phyloP scores from a whole-genome alignment of 169 alveolate species.

The Plasmodium gonderi region DNA sequence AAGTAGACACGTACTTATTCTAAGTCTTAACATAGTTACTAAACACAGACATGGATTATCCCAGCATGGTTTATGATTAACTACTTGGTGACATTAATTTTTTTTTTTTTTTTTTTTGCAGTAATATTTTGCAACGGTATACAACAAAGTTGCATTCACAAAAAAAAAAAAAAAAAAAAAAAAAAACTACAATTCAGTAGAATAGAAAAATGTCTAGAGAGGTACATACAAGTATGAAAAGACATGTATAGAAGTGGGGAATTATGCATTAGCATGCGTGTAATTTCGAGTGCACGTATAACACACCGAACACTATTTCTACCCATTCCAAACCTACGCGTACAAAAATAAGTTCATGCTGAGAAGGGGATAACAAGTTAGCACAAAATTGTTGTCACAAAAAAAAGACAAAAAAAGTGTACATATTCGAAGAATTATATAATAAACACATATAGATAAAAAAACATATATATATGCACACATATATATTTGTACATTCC shows the following conservation, averaged over 20 bases:
- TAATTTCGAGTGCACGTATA: not conserved
- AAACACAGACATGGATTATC: not conserved
- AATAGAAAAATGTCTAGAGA: not conserved
- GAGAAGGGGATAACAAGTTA: not conserved
- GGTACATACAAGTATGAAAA: not conserved
- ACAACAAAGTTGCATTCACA: not conserved
- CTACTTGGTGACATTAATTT: not conserved
- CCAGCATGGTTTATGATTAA: not conserved
- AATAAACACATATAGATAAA: too few species aligned
- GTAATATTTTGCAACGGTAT: not conserved
- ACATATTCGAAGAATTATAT: not conserved
- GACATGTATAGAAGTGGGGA: not conserved
- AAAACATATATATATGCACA: too few species aligned
- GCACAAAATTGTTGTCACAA: not conserved
- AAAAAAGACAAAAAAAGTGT: not conserved
- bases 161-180: too few species aligned
- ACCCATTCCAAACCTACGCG: too few species aligned
- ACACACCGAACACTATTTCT: not conserved
- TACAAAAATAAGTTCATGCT: too few species aligned
- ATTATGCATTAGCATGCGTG: not conserved
- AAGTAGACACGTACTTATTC: not conserved
- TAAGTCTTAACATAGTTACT: not conserved
- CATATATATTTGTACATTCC: too few species aligned
- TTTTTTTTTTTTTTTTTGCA: not conserved
- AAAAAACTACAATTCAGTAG: not conserved